These are phyloP conservation scores for Kodamaea fukazawae DNA, from an alignment of 805 yeast genomes.

Conservation along the genomic window DNA sequence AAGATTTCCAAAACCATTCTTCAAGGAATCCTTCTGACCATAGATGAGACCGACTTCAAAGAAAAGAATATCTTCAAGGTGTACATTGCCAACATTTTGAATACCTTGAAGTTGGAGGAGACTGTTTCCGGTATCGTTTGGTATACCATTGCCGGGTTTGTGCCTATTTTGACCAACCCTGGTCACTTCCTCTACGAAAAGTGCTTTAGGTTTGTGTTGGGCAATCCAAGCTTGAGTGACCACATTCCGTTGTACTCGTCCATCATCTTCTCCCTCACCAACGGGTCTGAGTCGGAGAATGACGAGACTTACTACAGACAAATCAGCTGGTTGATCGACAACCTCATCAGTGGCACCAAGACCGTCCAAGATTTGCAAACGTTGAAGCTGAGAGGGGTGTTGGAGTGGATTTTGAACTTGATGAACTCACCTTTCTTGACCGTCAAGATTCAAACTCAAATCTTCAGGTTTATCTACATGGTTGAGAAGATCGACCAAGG, in stretches of 20 bases:
- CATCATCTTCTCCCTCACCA: constrained; percentile 28
- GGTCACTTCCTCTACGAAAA: constrained; percentile 73
- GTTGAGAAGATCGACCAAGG: constrained; percentile 57
- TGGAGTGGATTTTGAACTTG: constrained; percentile 67
- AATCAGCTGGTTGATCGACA: constrained; percentile 61
- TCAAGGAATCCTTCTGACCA: constrained; percentile 42
- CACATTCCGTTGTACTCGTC: constrained; percentile 48
- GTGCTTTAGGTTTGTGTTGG: constrained; percentile 61
- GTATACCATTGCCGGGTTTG: constrained; percentile 51
- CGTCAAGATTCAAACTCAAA: constrained; percentile 35
- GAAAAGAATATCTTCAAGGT: constrained; percentile 57
- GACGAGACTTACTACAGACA: constrained; percentile 56
- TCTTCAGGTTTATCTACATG: constrained; percentile 44
- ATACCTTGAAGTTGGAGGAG: constrained; percentile 26
- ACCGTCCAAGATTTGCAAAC: constrained; percentile 50
- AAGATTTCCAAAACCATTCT: constrained; percentile 45
- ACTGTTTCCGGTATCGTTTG: constrained; percentile 49
- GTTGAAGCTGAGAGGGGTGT: constrained; percentile 50
- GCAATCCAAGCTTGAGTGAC: constrained; percentile 45
- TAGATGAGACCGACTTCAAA: constrained; percentile 39
- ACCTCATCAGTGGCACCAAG: constrained; percentile 47
- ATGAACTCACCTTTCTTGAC: constrained; percentile 49
- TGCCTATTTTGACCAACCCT: constrained; percentile 63
- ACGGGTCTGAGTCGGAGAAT: constrained; percentile 31
- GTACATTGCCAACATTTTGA: constrained; percentile 47